Conservation (phyloP, 805 yeast genomes). For the Candida ulmi region DNA sequence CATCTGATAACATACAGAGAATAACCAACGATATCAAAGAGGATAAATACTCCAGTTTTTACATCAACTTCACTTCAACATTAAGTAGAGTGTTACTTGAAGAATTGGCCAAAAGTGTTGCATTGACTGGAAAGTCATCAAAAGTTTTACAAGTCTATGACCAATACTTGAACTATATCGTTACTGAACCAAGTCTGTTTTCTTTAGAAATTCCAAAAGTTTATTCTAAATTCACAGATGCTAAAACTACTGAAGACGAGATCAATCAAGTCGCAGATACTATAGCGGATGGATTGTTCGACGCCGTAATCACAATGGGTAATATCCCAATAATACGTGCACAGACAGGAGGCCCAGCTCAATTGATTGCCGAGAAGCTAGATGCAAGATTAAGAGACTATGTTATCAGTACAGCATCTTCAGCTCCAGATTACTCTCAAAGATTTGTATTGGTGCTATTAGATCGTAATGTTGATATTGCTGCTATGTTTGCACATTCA, state of each 20-base stretch:
- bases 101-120: conserved; percentile 79
- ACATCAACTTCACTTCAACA: conserved; percentile 82
- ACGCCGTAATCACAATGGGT: conserved; percentile 70
- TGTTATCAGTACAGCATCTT: conserved; percentile 54
- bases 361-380: conserved; percentile 80
- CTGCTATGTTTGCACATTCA: conserved; percentile 93
- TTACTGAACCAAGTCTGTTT: conserved; percentile 88
- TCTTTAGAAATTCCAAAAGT: conserved; percentile 64
- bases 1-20: conserved; percentile 61
- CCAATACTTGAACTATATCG: conserved; percentile 87
- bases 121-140: conserved; percentile 61
- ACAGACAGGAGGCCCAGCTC: conserved; percentile 92
- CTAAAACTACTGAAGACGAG: conserved; percentile 65
- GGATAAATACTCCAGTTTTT: conserved; percentile 73
- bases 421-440: conserved; percentile 31
- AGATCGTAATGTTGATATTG: conserved; percentile 85
- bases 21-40: conserved; percentile 69
- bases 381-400: conserved; percentile 83
- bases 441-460: conserved; percentile 75
- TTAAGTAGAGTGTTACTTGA: conserved; percentile 76
- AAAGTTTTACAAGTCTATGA: conserved; percentile 86
- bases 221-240: conserved; percentile 65
- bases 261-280: conserved; percentile 63
- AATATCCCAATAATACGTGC: conserved; percentile 87
- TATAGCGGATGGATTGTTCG: conserved; percentile 76